phyloP scores from a whole-genome alignment of 257 asterid species.

The Orobanche coerulescens region DNA sequence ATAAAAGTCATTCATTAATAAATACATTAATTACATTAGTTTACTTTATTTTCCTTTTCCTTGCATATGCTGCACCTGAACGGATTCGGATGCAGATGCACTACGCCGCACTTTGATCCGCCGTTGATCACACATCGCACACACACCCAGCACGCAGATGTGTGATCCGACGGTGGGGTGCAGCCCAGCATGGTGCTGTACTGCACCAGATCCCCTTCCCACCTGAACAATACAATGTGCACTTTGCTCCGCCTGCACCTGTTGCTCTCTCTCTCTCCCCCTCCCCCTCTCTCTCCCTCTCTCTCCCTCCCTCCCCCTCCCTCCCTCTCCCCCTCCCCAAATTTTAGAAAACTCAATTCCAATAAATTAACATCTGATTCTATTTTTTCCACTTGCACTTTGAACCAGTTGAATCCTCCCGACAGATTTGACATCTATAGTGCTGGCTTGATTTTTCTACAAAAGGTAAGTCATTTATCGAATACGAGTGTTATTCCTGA shows the following conservation, averaged over 20 bases:
- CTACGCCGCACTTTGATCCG: too few relatives aligned
- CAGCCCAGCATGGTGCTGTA: too few relatives aligned
- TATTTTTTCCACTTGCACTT: conserved; percentile 9
- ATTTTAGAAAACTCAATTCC: background rate
- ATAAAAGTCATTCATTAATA: too few relatives aligned
- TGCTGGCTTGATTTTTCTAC: conserved; percentile 70
- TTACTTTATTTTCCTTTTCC: too few relatives aligned
- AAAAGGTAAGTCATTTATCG: conserved; percentile 54
- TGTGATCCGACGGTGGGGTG: too few relatives aligned
- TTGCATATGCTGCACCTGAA: too few relatives aligned
- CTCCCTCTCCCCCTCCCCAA: conserved; percentile 41
- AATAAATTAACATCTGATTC: conserved; percentile 1
- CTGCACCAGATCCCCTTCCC: too few relatives aligned
- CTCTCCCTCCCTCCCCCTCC: conserved; percentile 90
- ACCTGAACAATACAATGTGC: conserved; percentile 99
- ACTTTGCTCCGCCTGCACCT: conserved; percentile 94
- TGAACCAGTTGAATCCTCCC: conserved; percentile 77
- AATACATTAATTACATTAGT: too few relatives aligned
- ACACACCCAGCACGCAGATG: too few relatives aligned
- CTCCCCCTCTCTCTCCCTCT: conserved; percentile 58
- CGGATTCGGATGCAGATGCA: too few relatives aligned
- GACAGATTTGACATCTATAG: conserved; percentile 95
- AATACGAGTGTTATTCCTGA: background rate
- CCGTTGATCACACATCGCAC: too few relatives aligned
- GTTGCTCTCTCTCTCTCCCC: conserved; percentile 97